Conservation (phyloP, 495 filamentous ascomycete genomes). For the Bacidia gigantensis region DNA sequence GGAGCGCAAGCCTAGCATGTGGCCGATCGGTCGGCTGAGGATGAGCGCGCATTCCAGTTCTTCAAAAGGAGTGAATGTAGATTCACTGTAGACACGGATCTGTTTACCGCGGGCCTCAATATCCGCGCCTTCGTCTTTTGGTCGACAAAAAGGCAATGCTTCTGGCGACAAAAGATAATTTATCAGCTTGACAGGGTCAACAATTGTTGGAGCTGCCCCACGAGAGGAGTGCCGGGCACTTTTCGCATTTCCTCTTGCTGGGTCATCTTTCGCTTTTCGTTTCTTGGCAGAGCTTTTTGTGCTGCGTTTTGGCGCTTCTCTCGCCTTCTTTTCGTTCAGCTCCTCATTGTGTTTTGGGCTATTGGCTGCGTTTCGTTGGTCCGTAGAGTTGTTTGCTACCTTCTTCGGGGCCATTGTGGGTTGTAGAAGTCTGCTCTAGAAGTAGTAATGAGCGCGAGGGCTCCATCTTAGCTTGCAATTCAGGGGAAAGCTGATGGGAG, state of each 20-base stretch:
- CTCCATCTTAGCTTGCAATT: no score
- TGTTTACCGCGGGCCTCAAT: conserved; percentile 12
- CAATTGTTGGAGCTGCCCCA: neutral
- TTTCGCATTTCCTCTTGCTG: conserved; percentile 10
- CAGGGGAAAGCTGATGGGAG: no score
- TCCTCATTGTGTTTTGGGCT: neutral
- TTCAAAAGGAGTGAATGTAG: conserved; percentile 22
- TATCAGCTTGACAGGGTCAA: conserved; percentile 16
- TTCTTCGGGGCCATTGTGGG: conserved; percentile 15
- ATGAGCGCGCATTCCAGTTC: conserved; percentile 23
- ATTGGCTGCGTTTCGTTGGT: neutral
- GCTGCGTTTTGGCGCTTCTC: neutral
- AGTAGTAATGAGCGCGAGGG: no score
- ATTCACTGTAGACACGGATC: conserved; percentile 16
- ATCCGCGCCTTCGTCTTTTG: conserved; percentile 21
- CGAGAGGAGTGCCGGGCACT: conserved; percentile 13
- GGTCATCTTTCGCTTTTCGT: conserved; percentile 11
- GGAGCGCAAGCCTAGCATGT: conserved; percentile 21
- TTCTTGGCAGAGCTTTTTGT: conserved; percentile 7
- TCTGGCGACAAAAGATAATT: conserved; percentile 20
- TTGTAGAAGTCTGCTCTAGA: neutral
- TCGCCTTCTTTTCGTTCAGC: neutral
- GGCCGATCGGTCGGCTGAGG: conserved; percentile 23
- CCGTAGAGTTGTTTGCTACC: neutral
- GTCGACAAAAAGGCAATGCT: conserved; percentile 19